Percentiles rank a stretch among this genome's conserved stretches.
Conservation (phyloP, 352 stramenopile species). For the Lagenidium giganteum region DNA sequence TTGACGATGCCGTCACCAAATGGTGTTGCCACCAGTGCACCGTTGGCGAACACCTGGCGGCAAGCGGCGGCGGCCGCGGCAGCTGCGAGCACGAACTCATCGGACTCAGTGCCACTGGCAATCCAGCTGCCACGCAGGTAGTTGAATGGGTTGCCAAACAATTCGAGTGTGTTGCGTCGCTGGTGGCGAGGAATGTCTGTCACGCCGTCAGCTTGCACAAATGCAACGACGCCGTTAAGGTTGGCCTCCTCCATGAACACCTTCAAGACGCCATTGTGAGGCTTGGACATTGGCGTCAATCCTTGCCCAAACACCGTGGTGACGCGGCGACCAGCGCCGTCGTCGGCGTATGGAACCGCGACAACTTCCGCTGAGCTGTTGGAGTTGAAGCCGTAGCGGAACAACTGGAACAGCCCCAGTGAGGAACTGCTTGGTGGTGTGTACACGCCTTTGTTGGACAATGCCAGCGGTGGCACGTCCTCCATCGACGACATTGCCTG, state of each 20-base stretch:
- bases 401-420: constrained; percentile 79
- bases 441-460: too few relatives aligned
- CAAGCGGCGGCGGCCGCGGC: neutral
- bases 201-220: constrained; percentile 32
- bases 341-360: constrained; percentile 33
- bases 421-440: constrained; percentile 13
- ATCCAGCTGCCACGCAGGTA: constrained; percentile 47
- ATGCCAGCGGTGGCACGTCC: constrained; percentile 28
- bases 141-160: constrained; percentile 65
- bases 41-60: constrained; percentile 28
- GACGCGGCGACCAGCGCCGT: constrained; percentile 34
- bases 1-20: constrained; percentile 67
- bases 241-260: constrained; percentile 41
- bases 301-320: constrained; percentile 57
- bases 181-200: constrained; percentile 26
- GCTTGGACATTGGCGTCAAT: constrained; percentile 38
- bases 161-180: constrained; percentile 63
- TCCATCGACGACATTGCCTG: constrained; percentile 20
- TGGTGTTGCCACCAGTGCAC: constrained; percentile 46
- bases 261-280: constrained; percentile 41
- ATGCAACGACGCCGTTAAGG: constrained; percentile 36
- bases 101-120: constrained; percentile 9
- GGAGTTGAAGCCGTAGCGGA: constrained; percentile 45
- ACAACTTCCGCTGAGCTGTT: too few relatives aligned
- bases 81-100: constrained; percentile 4